phyloP scores from a whole-genome alignment of 2,329 filamentous ascomycete species.

The Trichoderma koningiopsis region DNA sequence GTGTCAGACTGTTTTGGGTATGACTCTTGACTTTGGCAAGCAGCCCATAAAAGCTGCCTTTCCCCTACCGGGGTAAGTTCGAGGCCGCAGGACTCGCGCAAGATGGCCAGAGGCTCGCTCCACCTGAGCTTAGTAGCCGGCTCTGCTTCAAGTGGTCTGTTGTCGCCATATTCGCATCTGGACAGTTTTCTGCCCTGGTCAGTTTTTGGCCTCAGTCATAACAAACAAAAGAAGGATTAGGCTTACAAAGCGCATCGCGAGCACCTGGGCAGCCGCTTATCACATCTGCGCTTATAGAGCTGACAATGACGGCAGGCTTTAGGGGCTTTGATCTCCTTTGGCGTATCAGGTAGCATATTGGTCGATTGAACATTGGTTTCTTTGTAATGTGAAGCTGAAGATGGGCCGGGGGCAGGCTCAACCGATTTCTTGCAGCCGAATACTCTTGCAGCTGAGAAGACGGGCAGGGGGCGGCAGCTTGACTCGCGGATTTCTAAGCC shows the following conservation, averaged over 20 bases:
- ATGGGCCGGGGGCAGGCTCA: background rate
- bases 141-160: background rate
- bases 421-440: background rate
- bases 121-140: slow-evolving; percentile 1
- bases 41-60: slow-evolving; percentile 14
- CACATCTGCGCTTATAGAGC: slow-evolving; percentile 18
- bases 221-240: background rate
- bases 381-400: background rate
- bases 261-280: slow-evolving; percentile 8
- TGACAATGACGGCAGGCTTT: slow-evolving; percentile 6
- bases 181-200: background rate
- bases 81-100: slow-evolving; percentile 6
- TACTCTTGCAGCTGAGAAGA: background rate
- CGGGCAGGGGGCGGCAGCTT: background rate
- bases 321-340: background rate
- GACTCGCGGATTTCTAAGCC: slow-evolving; percentile 6
- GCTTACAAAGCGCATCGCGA: slow-evolving; percentile 19
- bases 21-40: background rate
- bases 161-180: slow-evolving; percentile 15
- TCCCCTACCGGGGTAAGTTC: slow-evolving; percentile 11
- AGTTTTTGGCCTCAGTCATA: background rate
- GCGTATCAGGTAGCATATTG: background rate
- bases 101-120: slow-evolving; percentile 6
- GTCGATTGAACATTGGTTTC: background rate
- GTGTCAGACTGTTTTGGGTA: background rate